A percentile compares a stretch with the other conserved stretches of the same genome.
These are phyloP conservation scores for Penicillium sp. DNA, from an alignment of 2,329 filamentous ascomycete genomes.

Conservation along the genomic window DNA sequence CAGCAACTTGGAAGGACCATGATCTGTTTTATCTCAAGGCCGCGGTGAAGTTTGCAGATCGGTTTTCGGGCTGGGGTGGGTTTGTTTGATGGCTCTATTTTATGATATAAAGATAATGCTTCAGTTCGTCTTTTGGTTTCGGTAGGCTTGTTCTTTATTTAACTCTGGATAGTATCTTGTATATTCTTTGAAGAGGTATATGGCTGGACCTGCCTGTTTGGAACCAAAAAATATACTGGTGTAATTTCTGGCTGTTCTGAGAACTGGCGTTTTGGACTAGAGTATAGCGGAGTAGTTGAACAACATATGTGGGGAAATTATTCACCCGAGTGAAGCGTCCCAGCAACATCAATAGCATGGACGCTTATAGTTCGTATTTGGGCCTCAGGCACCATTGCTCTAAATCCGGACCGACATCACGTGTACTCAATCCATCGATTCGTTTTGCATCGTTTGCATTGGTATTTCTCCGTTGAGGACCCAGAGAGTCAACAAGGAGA, in stretches of 20 bases:
- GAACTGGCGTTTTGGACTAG: background rate
- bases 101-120: background rate
- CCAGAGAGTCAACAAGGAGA: background rate
- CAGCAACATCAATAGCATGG: background rate
- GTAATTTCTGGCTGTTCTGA: background rate
- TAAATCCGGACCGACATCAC: background rate
- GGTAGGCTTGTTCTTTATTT: background rate
- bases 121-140: background rate
- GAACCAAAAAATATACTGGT: background rate
- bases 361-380: no score
- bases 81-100: constrained; percentile 27
- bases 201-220: background rate
- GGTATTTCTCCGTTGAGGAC: background rate
- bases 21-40: constrained; percentile 55
- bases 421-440: background rate
- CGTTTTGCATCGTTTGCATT: constrained; percentile 23
- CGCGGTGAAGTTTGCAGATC: constrained; percentile 54
- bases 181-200: background rate
- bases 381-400: background rate
- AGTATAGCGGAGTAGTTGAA: background rate
- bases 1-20: constrained; percentile 49
- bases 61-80: constrained; percentile 70
- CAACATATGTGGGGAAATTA: background rate
- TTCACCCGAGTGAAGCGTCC: background rate
- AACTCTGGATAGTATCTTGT: background rate